Percentiles rank a stretch among this genome's conserved stretches.
These are phyloP conservation scores for Astrothelium subdiscretum DNA, from an alignment of 495 filamentous ascomycete genomes.

Conservation along the genomic window DNA sequence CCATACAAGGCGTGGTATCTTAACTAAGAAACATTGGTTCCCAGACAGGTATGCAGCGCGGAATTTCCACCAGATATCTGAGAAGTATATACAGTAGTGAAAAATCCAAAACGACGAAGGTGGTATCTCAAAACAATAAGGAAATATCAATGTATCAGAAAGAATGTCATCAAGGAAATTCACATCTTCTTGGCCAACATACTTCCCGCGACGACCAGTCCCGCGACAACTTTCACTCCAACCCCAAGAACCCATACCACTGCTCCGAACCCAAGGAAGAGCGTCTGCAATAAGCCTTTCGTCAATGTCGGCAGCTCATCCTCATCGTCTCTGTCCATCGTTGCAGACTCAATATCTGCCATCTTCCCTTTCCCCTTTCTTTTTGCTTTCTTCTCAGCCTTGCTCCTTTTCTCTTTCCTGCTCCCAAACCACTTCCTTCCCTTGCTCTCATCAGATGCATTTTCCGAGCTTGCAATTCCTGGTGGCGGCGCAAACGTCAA, in stretches of 20 bases:
- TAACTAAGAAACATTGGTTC: neutral
- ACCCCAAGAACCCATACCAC: constrained; percentile 19
- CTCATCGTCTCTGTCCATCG: constrained; percentile 6
- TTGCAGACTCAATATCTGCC: neutral
- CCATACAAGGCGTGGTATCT: neutral
- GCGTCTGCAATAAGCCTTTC: constrained; percentile 15
- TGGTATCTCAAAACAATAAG: neutral
- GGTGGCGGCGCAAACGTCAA: neutral
- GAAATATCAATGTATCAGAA: neutral
- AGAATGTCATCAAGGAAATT: neutral
- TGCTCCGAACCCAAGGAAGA: constrained; percentile 17
- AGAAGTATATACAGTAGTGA: neutral
- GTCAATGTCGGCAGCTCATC: constrained; percentile 16
- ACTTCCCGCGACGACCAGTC: constrained; percentile 20
- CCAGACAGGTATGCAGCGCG: neutral
- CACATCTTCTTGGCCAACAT: constrained; percentile 20
- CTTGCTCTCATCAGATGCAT: constrained; percentile 1
- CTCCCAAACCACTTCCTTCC: constrained; percentile 17
- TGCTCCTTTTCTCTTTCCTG: constrained; percentile 4
- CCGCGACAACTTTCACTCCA: constrained; percentile 20
- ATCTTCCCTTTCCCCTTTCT: constrained; percentile 6
- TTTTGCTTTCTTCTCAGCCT: constrained; percentile 8
- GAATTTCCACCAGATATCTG: neutral
- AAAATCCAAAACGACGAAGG: neutral
- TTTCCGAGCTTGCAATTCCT: neutral